Base-by-base conservation (phyloP, 257 asterid species). In the Solanum virginianum region DNA sequence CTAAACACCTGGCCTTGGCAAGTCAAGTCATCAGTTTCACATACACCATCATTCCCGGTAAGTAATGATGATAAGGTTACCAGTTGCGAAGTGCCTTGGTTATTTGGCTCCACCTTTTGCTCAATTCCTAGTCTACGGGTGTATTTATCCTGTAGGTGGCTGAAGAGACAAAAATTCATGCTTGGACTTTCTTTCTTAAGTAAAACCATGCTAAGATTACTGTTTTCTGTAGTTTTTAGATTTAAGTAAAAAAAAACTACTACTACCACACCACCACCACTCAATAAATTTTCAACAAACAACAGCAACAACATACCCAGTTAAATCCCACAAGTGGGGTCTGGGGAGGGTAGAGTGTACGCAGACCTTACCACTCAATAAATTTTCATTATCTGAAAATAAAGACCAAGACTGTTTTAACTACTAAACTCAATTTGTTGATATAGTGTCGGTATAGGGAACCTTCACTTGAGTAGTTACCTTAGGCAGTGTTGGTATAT, bases 1-100 rank as follows among this genome's bases (percentile, higher is more conserved):
- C 99, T 84, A 94, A 97, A 90, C 98, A 96, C 92, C 89, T 96
- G 90, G 99, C 98, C 84, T 90, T 96, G 97, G 97, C 99, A 82
- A 96, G 99, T 89, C 99, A 96, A 89, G 98, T 94, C 86, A 93
- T 96, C 87, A 94, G 98, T 89, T 95, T 95, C 89, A 88, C 94
- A 81, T 94, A 93, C 85, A 95, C 92, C 86, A 84, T 95, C 80
- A 92, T 96, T 85, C 98, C 99, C 82, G 99, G 99, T 96, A 92
- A 65, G 98, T 93, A 85, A 88, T 89, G 71, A 24, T 86, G 70
- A 26, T 56, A 36, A 84, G 20, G 36, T 84, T 49, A 59, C 26
- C 74, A 56, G 53, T 36, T 74, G 39, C 65, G 56, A 53, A 47
- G 22, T 74, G 81, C 22, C 14, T 74, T 47, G 55, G 14, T 47